Evolutionary conservation across 176 grass and related monocot species (phyloP), one percentile per base, ranked within the genome.

Genomic region (Aegilops tauschii): DNA sequence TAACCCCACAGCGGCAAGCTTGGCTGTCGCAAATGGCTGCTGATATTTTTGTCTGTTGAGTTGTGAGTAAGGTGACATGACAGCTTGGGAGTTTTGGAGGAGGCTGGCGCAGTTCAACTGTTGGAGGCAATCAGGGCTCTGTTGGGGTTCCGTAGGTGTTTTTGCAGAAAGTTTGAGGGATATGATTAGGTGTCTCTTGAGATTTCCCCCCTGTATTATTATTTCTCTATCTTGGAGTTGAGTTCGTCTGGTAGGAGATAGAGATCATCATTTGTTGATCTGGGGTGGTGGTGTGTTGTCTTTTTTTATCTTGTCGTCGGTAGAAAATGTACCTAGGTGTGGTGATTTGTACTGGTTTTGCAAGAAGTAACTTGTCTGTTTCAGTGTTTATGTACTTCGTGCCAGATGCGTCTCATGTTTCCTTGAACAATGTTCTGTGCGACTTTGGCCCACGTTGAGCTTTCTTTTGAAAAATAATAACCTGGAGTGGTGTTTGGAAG

Each of bases 11-110:
- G 77, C 66, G 16, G 84, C 89, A 81, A 79, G 86, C 69, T 44
- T 80, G 3, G 56, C 27, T 84, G 50, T 85, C 65, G 91, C 81
- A 39, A 93, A 90, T 61, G 85, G 78, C 63, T 82, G 69, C 47
- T 87, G 81, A 81, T 45, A 30, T 49, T 52, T 52, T 56, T 36
- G 11, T 9, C 7, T 35, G 56, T 79, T 21, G 23, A 62, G 61
- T 50, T 79, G 77, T 25, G 59, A 62, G 56, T 62, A 79, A 79
- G 73, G 52, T 63, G 56, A 79, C 50, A 63, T 62, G 54, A 79
- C 49, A 62, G 29, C 31, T 34, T 78, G 12, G 21, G 21, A 74
- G 40, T 13, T 74, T 74, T 74, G 40, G 40, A 47, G 40, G 23
- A 59, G 54, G 54, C 18, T 59, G 54, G 54, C 14, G 71, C n/a